Conservation (phyloP, 331 rosid genomes). For the Malus hybrid region DNA sequence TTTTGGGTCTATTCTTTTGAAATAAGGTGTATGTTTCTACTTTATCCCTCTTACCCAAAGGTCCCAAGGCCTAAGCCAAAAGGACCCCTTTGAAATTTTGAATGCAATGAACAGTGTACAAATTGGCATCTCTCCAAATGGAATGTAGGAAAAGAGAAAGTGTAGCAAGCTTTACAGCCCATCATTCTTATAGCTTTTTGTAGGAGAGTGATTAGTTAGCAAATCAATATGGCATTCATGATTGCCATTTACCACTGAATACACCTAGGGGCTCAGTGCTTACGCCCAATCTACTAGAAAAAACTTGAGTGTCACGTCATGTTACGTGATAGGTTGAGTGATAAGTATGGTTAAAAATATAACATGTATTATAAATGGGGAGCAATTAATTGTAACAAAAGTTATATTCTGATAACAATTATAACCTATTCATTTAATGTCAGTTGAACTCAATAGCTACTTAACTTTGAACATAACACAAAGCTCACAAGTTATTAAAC, state of each 20-base stretch:
- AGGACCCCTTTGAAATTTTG: background rate
- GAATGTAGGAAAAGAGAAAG: background rate
- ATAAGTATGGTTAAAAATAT: no score
- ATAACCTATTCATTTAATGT: no score
- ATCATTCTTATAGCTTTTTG: conserved; percentile 6
- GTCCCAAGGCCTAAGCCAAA: conserved; percentile 7
- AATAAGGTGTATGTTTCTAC: background rate
- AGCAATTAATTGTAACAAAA: background rate
- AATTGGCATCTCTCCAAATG: background rate
- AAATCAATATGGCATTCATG: background rate
- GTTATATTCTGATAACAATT: background rate
- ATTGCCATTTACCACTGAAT: background rate
- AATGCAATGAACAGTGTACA: conserved; percentile 2
- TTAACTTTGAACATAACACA: background rate
- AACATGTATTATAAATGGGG: no score
- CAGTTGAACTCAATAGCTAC: no score
- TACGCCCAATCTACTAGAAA: background rate
- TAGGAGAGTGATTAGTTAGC: background rate
- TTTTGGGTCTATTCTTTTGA: conserved; percentile 4
- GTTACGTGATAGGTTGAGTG: background rate
- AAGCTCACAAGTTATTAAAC: background rate
- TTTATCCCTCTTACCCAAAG: conserved; percentile 19
- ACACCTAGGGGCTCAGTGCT: background rate
- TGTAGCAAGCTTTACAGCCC: conserved; percentile 9
- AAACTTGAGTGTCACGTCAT: background rate